These are phyloP conservation scores for Serpula lacrymans DNA, from an alignment of 768 basidiomycete genomes.

Conservation along the genomic window DNA sequence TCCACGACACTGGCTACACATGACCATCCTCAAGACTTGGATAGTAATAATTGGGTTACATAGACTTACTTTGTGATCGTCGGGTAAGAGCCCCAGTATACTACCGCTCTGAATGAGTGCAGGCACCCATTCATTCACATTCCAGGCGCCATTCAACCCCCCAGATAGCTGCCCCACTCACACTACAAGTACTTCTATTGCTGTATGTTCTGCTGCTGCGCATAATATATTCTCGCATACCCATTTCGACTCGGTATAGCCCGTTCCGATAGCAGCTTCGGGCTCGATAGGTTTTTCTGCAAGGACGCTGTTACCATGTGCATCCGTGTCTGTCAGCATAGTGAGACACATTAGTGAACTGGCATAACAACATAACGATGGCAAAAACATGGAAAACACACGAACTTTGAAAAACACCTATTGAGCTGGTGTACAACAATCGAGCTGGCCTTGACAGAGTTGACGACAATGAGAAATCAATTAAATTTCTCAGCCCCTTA, in stretches of 20 bases:
- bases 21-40: neutral
- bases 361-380: neutral
- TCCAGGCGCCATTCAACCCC: slow-evolving; percentile 39
- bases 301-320: neutral
- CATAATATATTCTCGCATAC: slow-evolving; percentile 37
- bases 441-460: slow-evolving; percentile 13
- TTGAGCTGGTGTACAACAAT: slow-evolving; percentile 31
- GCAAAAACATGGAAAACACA: slow-evolving; percentile 2
- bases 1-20: slow-evolving; percentile 20
- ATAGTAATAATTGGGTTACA: neutral
- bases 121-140: slow-evolving; percentile 42
- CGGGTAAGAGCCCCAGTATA: slow-evolving; percentile 30
- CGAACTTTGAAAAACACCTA: slow-evolving; percentile 24
- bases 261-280: slow-evolving; percentile 24
- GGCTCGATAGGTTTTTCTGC: slow-evolving; percentile 21
- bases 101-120: slow-evolving; percentile 30
- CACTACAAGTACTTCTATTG: slow-evolving; percentile 30
- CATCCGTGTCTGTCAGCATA: neutral
- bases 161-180: slow-evolving; percentile 45
- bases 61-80: slow-evolving; percentile 23
- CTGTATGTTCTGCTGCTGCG: slow-evolving; percentile 23
- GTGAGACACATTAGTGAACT: neutral
- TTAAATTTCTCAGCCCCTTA: slow-evolving; percentile 26
- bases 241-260: slow-evolving; percentile 43
- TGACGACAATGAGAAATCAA: slow-evolving; percentile 29